Evolutionary conservation across 306 rosid genomes (phyloP).

Genomic region (Corylus americana): DNA sequence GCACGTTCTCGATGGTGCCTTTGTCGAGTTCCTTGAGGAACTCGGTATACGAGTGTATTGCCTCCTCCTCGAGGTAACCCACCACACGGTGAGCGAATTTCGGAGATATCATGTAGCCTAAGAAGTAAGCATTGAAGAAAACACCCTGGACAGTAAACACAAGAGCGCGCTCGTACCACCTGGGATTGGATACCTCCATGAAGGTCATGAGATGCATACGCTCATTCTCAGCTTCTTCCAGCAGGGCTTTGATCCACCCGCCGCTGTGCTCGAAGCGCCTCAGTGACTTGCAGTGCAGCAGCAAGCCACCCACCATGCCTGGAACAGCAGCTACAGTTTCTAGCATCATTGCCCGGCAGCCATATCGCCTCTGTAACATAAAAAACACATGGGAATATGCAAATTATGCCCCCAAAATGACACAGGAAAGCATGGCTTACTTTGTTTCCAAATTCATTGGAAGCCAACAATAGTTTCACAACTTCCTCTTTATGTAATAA

Average conservation of each 20-base stretch:
- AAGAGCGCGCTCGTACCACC: slow-evolving; percentile 72
- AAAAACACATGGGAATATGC: no score
- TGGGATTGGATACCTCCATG: slow-evolving; percentile 73
- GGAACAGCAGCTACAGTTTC: slow-evolving; percentile 90
- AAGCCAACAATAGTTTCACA: no score
- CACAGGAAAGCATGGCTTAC: no score
- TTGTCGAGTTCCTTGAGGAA: slow-evolving; percentile 70
- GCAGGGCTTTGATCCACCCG: slow-evolving; percentile 70
- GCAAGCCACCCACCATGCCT: slow-evolving; percentile 81
- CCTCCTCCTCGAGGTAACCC: slow-evolving; percentile 84
- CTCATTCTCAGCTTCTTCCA: slow-evolving; percentile 87
- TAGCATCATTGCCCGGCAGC: slow-evolving; percentile 88
- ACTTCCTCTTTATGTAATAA: no score
- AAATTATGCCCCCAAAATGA: no score
- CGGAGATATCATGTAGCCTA: slow-evolving; percentile 63
- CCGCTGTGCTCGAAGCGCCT: slow-evolving; percentile 75
- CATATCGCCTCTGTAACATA: slow-evolving; percentile 60
- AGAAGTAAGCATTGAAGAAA: slow-evolving; percentile 74
- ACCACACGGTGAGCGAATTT: slow-evolving; percentile 82
- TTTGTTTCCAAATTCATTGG: no score
- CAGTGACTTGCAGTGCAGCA: slow-evolving; percentile 64
- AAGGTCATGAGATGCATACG: slow-evolving; percentile 83
- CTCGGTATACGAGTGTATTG: slow-evolving; percentile 75
- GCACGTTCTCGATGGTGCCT: slow-evolving; percentile 66
- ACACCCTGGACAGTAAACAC: slow-evolving; percentile 70